Conservation (phyloP, 305 asterid genomes). For the Stenogyne calaminthoides region DNA sequence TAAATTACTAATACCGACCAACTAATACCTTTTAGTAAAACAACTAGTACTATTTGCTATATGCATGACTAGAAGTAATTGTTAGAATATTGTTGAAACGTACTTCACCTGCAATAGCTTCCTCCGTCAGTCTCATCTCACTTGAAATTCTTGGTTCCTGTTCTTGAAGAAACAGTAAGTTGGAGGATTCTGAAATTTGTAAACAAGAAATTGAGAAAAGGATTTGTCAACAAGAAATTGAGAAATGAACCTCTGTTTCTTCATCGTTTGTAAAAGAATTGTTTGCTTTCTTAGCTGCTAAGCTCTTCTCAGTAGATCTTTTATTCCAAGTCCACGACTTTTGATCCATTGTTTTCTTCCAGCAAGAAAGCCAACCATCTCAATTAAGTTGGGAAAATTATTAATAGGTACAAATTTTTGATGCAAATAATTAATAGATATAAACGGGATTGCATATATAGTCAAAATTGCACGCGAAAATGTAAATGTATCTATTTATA, state of each 20-base stretch:
- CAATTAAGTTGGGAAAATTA: too few relatives aligned
- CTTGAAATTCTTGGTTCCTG: constrained; percentile 50
- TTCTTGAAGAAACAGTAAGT: constrained; percentile 24
- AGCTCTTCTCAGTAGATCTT: constrained; percentile 53
- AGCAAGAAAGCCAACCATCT: too few relatives aligned
- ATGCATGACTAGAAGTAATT: too few relatives aligned
- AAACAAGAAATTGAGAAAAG: background rate
- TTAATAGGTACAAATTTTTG: too few relatives aligned
- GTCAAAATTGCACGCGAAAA: too few relatives aligned
- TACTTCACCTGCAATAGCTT: constrained; percentile 77
- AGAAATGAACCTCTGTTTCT: constrained; percentile 33
- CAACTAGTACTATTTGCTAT: too few relatives aligned
- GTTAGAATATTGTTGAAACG: background rate
- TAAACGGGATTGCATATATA: too few relatives aligned
- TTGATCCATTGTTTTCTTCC: constrained; percentile 51
- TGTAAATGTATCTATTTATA: too few relatives aligned
- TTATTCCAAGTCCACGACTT: constrained; percentile 71
- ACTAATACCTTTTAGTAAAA: too few relatives aligned
- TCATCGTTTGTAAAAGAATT: constrained; percentile 36
- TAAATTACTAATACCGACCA: too few relatives aligned
- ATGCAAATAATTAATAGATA: too few relatives aligned
- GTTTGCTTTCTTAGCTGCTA: constrained; percentile 46
- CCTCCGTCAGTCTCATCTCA: constrained; percentile 62
- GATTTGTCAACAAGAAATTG: background rate
- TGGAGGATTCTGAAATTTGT: background rate